Evolutionary conservation across 805 yeast genomes (phyloP).

Genomic region (Zygotorulaspora chibaensis): DNA sequence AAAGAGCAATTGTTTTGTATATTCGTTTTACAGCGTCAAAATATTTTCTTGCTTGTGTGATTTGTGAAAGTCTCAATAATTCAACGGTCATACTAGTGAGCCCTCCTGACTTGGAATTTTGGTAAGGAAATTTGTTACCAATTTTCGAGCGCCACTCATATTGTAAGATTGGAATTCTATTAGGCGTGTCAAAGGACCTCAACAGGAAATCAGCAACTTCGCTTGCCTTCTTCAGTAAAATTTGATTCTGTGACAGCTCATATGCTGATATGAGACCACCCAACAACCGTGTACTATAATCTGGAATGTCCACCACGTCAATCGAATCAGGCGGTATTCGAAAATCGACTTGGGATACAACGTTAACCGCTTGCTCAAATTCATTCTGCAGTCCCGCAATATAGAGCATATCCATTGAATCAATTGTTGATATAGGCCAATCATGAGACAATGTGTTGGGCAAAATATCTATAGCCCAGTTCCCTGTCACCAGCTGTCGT

Average conservation of each 20-base stretch:
- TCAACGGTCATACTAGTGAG: slow-evolving; percentile 50
- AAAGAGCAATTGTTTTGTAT: slow-evolving; percentile 37
- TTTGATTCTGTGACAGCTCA: slow-evolving; percentile 42
- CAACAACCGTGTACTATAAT: slow-evolving; percentile 38
- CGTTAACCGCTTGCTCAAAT: slow-evolving; percentile 37
- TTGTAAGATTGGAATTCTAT: slow-evolving; percentile 47
- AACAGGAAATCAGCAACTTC: slow-evolving; percentile 47
- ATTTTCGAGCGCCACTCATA: slow-evolving; percentile 41
- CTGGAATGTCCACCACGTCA: slow-evolving; percentile 49
- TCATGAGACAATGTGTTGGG: slow-evolving; percentile 29
- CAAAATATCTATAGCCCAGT: slow-evolving; percentile 38
- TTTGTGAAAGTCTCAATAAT: slow-evolving; percentile 48
- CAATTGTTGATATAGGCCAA: slow-evolving; percentile 50
- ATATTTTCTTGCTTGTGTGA: slow-evolving; percentile 46
- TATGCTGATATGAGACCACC: slow-evolving; percentile 53
- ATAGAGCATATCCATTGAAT: slow-evolving; percentile 48
- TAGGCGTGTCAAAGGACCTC: slow-evolving; percentile 57
- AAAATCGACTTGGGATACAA: slow-evolving; percentile 39
- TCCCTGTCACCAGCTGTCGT: slow-evolving; percentile 36
- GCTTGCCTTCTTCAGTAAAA: slow-evolving; percentile 38
- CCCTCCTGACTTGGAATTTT: slow-evolving; percentile 40
- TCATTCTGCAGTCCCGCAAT: slow-evolving; percentile 43
- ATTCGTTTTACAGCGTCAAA: slow-evolving; percentile 48
- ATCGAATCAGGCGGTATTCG: slow-evolving; percentile 39
- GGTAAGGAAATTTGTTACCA: slow-evolving; percentile 38